phyloP scores from a whole-genome alignment of 2,329 filamentous ascomycete species.

The Exophiala alcalophila region DNA sequence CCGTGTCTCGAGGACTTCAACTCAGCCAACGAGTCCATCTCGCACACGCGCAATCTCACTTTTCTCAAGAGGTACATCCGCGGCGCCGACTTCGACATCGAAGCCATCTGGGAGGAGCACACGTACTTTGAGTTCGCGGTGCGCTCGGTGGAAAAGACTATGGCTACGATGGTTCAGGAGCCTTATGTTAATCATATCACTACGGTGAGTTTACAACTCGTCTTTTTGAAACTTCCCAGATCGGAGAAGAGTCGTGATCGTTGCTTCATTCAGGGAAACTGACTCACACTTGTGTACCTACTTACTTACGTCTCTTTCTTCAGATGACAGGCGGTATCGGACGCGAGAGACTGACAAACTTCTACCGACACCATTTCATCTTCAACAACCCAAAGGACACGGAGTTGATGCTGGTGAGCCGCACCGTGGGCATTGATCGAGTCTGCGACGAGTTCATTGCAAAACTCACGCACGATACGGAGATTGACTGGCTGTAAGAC shows the following conservation, averaged over 20 bases:
- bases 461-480: constrained; percentile 59
- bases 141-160: constrained; percentile 67
- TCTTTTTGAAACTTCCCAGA: too few relatives aligned
- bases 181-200: constrained; percentile 78
- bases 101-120: constrained; percentile 77
- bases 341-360: constrained; percentile 58
- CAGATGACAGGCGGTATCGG: constrained; percentile 67
- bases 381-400: constrained; percentile 69
- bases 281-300: too few relatives aligned
- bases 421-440: constrained; percentile 68
- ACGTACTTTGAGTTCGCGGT: constrained; percentile 68
- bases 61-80: constrained; percentile 63
- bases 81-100: constrained; percentile 70
- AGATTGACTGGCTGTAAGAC: constrained; percentile 68
- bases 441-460: constrained; percentile 70
- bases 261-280: too few relatives aligned
- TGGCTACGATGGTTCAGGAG: constrained; percentile 77
- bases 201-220: constrained; percentile 53
- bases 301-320: too few relatives aligned
- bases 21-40: constrained; percentile 55
- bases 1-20: constrained; percentile 54
- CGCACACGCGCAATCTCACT: constrained; percentile 63
- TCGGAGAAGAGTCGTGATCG: too few relatives aligned
- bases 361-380: constrained; percentile 73
- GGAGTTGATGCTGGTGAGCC: constrained; percentile 64